A percentile compares a stretch with the other conserved stretches of the same genome.
phyloP scores from a whole-genome alignment of 352 stramenopile genomes.

The Phytopythium oedochilum region DNA sequence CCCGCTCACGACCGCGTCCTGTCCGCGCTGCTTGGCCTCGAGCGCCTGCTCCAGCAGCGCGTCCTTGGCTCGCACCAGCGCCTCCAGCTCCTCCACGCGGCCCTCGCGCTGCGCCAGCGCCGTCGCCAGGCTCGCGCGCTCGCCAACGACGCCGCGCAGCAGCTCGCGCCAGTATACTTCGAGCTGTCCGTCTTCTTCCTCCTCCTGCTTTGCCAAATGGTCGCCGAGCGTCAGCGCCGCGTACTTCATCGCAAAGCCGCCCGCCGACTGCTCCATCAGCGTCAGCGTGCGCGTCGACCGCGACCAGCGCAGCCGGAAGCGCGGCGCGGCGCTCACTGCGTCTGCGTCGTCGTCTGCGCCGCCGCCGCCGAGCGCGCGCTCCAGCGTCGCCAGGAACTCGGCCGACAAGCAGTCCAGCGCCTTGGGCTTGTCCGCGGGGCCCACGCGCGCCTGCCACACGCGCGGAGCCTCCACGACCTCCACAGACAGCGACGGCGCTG shows the following conservation, averaged over 20 bases:
- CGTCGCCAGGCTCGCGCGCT: constrained; percentile 4
- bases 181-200: constrained; percentile 2
- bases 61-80: constrained; percentile 38
- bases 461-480: constrained; percentile 20
- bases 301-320: constrained; percentile 46
- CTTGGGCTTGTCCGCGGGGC: constrained; percentile 27
- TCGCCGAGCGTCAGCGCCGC: constrained; percentile 22
- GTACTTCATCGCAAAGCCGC: constrained; percentile 52
- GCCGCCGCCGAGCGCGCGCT: constrained; percentile 11
- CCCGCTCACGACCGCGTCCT: constrained; percentile 34
- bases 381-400: constrained; percentile 30
- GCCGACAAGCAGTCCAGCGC: constrained; percentile 33
- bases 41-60: constrained; percentile 33
- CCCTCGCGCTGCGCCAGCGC: constrained; percentile 12
- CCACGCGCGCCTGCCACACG: constrained; percentile 27
- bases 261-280: constrained; percentile 35
- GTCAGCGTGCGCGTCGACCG: constrained; percentile 26
- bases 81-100: constrained; percentile 25
- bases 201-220: neutral
- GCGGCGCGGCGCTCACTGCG: too few species aligned
- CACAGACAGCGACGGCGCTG: constrained; percentile 17
- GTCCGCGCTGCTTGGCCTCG: constrained; percentile 31
- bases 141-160: constrained; percentile 23
- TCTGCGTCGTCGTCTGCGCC: neutral
- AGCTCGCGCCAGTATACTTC: constrained; percentile 19